Evolutionary conservation across 495 filamentous ascomycete genomes (phyloP).

Genomic region (Penicillium cinerascens): DNA sequence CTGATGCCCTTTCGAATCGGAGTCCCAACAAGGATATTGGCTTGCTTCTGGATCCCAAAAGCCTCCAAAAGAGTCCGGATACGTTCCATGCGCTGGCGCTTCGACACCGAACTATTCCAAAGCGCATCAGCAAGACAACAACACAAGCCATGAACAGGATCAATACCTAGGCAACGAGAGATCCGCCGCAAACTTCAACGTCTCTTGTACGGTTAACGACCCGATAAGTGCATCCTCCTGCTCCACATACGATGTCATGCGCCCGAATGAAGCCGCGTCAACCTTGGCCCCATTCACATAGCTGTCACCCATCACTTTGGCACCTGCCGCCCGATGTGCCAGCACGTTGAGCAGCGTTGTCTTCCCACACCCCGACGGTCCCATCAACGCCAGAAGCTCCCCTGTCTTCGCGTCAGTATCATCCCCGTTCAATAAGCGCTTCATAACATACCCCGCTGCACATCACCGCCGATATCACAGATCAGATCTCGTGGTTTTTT

Average conservation of each 20-base stretch:
- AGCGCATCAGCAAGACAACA: background rate
- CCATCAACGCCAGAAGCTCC: conserved; percentile 73
- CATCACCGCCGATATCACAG: conserved; percentile 29
- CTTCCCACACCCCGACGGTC: conserved; percentile 72
- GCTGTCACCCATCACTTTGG: conserved; percentile 45
- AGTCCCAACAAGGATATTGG: conserved; percentile 68
- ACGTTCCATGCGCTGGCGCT: conserved; percentile 48
- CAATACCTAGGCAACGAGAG: conserved; percentile 55
- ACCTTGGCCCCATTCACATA: conserved; percentile 55
- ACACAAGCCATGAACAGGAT: background rate
- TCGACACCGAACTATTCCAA: conserved; percentile 31
- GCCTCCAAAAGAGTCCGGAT: conserved; percentile 54
- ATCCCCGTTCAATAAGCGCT: background rate
- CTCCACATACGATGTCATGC: conserved; percentile 70
- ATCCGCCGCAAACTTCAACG: conserved; percentile 64
- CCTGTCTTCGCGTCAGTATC: conserved; percentile 40
- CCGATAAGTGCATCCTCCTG: conserved; percentile 82
- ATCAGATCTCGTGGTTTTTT: conserved; percentile 49
- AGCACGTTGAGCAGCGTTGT: conserved; percentile 75
- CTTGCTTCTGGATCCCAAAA: conserved; percentile 63
- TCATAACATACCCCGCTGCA: conserved; percentile 24
- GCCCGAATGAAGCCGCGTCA: conserved; percentile 29
- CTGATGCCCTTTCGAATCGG: conserved; percentile 75
- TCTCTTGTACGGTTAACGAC: conserved; percentile 72
- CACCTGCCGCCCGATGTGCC: conserved; percentile 53